Base-by-base conservation (phyloP, 2,329 filamentous ascomycete species). In the Pseudogymnoascus sp. region DNA sequence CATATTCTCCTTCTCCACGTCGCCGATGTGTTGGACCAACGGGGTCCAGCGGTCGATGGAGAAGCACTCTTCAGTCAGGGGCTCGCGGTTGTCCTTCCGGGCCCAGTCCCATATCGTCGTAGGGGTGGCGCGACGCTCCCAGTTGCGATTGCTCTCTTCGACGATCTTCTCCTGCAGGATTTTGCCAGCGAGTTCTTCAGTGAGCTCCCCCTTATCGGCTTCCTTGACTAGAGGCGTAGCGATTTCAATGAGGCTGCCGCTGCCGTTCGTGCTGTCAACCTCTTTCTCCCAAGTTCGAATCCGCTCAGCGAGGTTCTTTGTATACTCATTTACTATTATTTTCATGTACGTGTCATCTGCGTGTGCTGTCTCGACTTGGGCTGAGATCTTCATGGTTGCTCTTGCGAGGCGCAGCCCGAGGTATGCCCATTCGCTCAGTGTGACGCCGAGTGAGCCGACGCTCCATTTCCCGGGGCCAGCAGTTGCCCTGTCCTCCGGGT, bases 41-140 rank as follows among this genome's bases (percentile, higher is more conserved):
- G 51, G 51, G 34, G 51, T 57, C 51, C 51, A 57, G 29, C 51
- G 51, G 51, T 57, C 29, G 29, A 57, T 21, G 16, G 51, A 57
- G 12, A 57, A 34, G 51, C 5, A 18, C 29, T 57, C 5, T 14
- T 57, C 29, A 10, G 51, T 36, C 10, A 36, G 10, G 29, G 29
- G 29, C 2, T 18, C 6, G 29, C 29, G 51, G 5, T 31, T 3
- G 29, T n/a, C n/a, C 4, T 21, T 18, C 5, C 51, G n/a, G 16
- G 51, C 34, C 51, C 51, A 57, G 16, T 57, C 12, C 51, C 51
- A 57, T 21, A 57, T 57, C 4, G 29, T 36, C 6, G 51, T 57
- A 0, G 51, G 51, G 10, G 51, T 14, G 16, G 51, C 51, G 51
- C 51, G 51, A 4, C 29, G 10, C 34, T 57, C 51, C 51, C 51